Evolutionary conservation across 2,329 filamentous ascomycete genomes (phyloP).

Genomic region (Lasiodiplodia citricola): DNA sequence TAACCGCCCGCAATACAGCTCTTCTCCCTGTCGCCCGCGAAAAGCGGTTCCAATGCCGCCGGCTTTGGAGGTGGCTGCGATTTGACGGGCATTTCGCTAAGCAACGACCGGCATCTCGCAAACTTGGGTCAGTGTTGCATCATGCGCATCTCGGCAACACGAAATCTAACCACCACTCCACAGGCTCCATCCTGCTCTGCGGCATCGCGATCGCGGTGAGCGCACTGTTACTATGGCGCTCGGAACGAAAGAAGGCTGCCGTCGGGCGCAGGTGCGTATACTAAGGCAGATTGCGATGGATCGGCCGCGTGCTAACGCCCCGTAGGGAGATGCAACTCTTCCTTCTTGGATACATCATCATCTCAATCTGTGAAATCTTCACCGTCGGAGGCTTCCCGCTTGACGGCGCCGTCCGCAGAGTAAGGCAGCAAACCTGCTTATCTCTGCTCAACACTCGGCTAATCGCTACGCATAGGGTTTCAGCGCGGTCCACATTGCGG

Average conservation of each 20-base stretch:
- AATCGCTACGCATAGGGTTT: conserved; percentile 66
- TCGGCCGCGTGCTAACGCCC: conserved; percentile 34
- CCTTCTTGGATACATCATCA: conserved; percentile 80
- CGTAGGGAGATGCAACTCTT: conserved; percentile 95
- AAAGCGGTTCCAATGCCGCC: not conserved
- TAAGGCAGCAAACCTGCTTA: conserved; percentile 50
- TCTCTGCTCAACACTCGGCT: not conserved
- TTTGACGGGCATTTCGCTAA: conserved; percentile 75
- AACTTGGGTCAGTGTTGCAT: conserved; percentile 74
- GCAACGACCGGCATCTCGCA: conserved; percentile 68
- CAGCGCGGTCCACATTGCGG: conserved; percentile 85
- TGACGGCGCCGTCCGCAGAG: conserved; percentile 70
- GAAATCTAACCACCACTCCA: conserved; percentile 36
- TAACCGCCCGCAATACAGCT: conserved; percentile 58
- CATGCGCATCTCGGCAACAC: conserved; percentile 3
- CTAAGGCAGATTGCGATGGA: not conserved
- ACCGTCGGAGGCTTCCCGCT: conserved; percentile 89
- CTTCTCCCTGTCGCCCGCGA: conserved; percentile 64
- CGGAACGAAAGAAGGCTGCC: conserved; percentile 88
- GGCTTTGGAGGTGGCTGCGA: conserved; percentile 63
- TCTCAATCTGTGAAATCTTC: conserved; percentile 96
- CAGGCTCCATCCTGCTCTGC: conserved; percentile 86
- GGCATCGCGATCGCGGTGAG: conserved; percentile 75
- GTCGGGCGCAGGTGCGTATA: conserved; percentile 79
- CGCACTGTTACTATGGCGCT: conserved; percentile 73